Conservation (phyloP, 225 moss, liverwort and hornwort species). For the Physcomitrellopsis africana region DNA sequence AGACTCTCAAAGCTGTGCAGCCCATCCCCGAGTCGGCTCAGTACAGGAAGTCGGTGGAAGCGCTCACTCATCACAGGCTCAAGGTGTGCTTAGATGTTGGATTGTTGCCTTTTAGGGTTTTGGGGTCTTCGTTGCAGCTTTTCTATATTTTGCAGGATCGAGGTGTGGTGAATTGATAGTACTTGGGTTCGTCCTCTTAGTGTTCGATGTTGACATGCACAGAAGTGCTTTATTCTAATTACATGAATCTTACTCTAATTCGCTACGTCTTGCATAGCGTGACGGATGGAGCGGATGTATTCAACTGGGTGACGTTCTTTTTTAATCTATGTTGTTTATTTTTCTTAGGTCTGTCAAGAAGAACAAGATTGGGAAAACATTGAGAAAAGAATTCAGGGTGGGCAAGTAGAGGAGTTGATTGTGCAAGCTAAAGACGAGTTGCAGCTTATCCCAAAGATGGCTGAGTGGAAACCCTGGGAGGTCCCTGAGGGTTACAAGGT, state of each 20-base stretch:
- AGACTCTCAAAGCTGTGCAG: slow-evolving; percentile 76
- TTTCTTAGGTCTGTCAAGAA: slow-evolving; percentile 63
- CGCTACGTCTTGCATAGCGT: background rate
- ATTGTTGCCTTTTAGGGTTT: slow-evolving; percentile 20
- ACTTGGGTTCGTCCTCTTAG: background rate
- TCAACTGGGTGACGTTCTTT: background rate
- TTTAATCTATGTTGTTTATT: background rate
- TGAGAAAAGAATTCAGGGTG: slow-evolving; percentile 74
- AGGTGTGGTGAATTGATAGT: background rate
- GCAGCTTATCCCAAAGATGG: slow-evolving; percentile 89
- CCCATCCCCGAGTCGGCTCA: slow-evolving; percentile 86
- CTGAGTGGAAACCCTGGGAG: slow-evolving; percentile 98
- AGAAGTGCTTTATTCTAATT: background rate
- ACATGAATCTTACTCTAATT: background rate
- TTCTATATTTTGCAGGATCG: background rate
- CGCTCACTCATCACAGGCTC: slow-evolving; percentile 78
- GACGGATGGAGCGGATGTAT: background rate
- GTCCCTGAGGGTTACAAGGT: slow-evolving; percentile 85
- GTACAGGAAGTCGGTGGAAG: slow-evolving; percentile 93
- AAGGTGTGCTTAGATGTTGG: slow-evolving; percentile 41
- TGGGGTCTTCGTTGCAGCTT: background rate
- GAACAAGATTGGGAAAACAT: slow-evolving; percentile 88
- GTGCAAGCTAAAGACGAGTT: slow-evolving; percentile 94
- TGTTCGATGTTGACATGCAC: background rate
- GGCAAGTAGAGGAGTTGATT: slow-evolving; percentile 98